Base-by-base conservation (phyloP, 805 yeast genomes). In the Saccharomycopsis olivae region DNA sequence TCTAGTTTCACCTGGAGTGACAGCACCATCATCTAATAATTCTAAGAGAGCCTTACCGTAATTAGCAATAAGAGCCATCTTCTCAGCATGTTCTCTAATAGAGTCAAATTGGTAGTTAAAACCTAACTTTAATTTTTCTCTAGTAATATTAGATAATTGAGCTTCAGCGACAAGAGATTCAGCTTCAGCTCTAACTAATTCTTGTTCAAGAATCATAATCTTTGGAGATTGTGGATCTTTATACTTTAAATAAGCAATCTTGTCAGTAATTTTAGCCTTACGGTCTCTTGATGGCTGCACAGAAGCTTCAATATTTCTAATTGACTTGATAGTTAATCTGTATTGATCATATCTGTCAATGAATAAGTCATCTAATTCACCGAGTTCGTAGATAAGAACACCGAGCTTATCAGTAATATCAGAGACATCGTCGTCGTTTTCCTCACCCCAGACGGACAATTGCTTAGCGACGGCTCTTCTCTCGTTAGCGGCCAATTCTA, bases 91-190 rank as follows among this genome's bases (percentile, higher is more conserved):
- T 63, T 84, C 94, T 63, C 87, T 76, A 49, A 81, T 68, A 31
- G 94, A 80, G 59, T 83, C 94, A 58, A 85, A 83, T 60, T 81
- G 88, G 61, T 81, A 80, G 62, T 78, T 72, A 69, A 73, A 83
- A 32, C 94, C 85, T 51, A 84, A 81, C 67, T 83, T 80, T 58
- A 85, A 71, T 63, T 82, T 81, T 58, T 84, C 87, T 65, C 95
- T 72, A 50, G 95, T 83, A 57, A 83, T 83, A 63, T 84, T 84
- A 29, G 89, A 80, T 53, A 85, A 69, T 66, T 85, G 95, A 23
- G 94, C 94, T 65, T 84, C 94, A 36, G 94, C 95, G 52, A 85
- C 94, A 49, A 84, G 68, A 38, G 87, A 78, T 64, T 85, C 94
- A 40, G 94, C 94, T 65, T 85, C 94, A 29, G 92, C 92, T 64